Evolutionary conservation across 2,329 filamentous ascomycete genomes (phyloP), one percentile per base, ranked within the genome.

Genomic region (Penicillium polonicum): DNA sequence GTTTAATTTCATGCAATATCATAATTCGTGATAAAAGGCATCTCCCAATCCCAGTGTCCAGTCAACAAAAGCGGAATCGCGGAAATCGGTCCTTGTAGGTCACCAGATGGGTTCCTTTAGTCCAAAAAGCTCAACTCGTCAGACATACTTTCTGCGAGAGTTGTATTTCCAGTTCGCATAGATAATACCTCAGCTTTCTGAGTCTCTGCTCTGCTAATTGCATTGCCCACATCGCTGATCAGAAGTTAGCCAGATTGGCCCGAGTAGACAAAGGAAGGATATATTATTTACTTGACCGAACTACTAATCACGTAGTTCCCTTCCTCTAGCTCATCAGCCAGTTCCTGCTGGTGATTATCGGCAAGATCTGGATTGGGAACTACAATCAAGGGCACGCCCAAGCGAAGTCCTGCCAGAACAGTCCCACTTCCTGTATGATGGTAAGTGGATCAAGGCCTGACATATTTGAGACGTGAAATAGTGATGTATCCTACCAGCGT

Each of bases 261-360:
- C 12, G 38, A 55, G 23, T 45, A 15, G 36, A 48, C 27, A 53
- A 41, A 35, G 31, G 17, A 17, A 39, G 7, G 8, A 56, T 12
- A 45, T 17, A 19, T 27, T 35, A 71, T 82, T 55, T 81, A 91
- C 88, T 83, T 80, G 42, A 91, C 76, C 52, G 81, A 78, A 12
- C 88, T 89, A 66, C 87, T 82, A n/a, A 92, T 81, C 3, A 91
- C 85, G 75, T 95, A 96, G 25, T 88, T 88, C 64, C 91, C 85
- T 25, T 80, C 78, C 33, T 88, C 84, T 56, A 97, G 82, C 64
- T 90, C 87, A 49, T 86, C 80, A 0, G 93, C 93, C 54, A 99
- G 83, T 73, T 97, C 91, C 21, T 86, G 83, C 75, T 99, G 94
- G 71, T 99, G 94, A 68, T 99, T 93, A 69, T 95, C 87, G 66